These are phyloP conservation scores for Coffea canephora DNA, from an alignment of 257 asterid species.

Conservation along the genomic window DNA sequence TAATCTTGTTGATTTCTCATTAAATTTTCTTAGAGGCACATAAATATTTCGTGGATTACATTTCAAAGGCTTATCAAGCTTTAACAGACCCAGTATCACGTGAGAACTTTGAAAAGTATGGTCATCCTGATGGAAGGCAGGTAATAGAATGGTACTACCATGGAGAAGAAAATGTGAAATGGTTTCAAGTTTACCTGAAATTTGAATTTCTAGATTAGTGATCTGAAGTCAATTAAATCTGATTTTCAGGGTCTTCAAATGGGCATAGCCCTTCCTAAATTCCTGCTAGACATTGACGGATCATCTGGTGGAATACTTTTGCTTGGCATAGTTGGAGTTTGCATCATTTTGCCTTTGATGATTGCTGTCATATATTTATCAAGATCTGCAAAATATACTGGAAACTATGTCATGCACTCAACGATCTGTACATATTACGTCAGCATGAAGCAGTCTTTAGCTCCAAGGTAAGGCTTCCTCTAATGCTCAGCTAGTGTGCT, in stretches of 20 bases:
- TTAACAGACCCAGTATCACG: constrained; percentile 95
- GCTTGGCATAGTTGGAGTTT: constrained; percentile 97
- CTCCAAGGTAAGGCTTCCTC: constrained; percentile 70
- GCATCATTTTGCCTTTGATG: constrained; percentile 83
- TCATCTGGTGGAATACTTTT: constrained; percentile 90
- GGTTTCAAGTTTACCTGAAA: background rate
- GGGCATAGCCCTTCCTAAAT: constrained; percentile 98
- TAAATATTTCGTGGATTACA: constrained; percentile 75
- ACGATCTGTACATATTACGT: constrained; percentile 89
- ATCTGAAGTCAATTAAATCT: constrained; percentile 13
- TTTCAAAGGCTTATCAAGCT: constrained; percentile 99
- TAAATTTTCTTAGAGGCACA: constrained; percentile 72
- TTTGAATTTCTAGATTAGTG: background rate
- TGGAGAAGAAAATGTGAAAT: background rate
- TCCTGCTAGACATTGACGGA: constrained; percentile 88
- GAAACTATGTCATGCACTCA: constrained; percentile 97
- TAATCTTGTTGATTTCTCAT: constrained; percentile 23
- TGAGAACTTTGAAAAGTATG: constrained; percentile 94
- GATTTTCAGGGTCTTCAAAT: constrained; percentile 76
- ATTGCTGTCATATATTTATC: constrained; percentile 88
- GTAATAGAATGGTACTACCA: constrained; percentile 33
- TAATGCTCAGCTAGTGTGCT: background rate
- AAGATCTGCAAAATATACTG: constrained; percentile 92
- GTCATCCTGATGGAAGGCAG: constrained; percentile 99
- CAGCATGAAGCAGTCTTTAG: constrained; percentile 94